A percentile compares a stretch with the other conserved stretches of the same genome.
Evolutionary conservation across 2,329 filamentous ascomycete genomes (phyloP).

Genomic region (Fusarium chuoi): DNA sequence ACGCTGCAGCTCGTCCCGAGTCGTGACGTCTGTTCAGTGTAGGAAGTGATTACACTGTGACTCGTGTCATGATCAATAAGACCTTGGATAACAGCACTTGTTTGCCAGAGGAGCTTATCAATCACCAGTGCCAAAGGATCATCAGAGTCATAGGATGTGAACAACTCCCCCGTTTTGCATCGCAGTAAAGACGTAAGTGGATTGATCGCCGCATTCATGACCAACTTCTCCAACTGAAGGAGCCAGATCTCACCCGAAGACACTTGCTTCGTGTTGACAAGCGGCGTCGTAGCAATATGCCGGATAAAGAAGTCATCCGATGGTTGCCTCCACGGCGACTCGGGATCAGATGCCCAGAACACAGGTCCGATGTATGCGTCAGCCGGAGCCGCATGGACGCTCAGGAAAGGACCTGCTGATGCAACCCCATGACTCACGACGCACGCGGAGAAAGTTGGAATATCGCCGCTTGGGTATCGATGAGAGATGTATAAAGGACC

Average conservation of each 20-base stretch:
- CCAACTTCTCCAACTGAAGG: background rate
- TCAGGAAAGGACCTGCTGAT: constrained; percentile 6
- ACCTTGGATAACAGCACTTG: background rate
- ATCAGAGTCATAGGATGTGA: background rate
- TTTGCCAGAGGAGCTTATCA: background rate
- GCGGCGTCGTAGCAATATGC: background rate
- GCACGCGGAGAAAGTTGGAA: constrained; percentile 2
- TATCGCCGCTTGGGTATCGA: background rate
- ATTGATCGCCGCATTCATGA: constrained; percentile 9
- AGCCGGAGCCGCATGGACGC: constrained; percentile 1
- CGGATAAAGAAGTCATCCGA: background rate
- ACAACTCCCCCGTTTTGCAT: background rate
- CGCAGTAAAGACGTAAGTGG: background rate
- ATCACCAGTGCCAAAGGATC: background rate
- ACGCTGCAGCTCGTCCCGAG: background rate
- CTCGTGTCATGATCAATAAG: background rate
- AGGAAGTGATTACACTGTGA: background rate
- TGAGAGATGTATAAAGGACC: background rate
- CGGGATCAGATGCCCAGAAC: background rate
- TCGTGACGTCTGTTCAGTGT: background rate
- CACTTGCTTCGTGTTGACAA: background rate
- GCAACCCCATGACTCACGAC: constrained; percentile 11
- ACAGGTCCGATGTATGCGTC: constrained; percentile 11
- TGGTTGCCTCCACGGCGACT: background rate
- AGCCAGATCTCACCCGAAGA: background rate